phyloP scores from a whole-genome alignment of 31 red algal species.

The Bonnemaisonia californica region DNA sequence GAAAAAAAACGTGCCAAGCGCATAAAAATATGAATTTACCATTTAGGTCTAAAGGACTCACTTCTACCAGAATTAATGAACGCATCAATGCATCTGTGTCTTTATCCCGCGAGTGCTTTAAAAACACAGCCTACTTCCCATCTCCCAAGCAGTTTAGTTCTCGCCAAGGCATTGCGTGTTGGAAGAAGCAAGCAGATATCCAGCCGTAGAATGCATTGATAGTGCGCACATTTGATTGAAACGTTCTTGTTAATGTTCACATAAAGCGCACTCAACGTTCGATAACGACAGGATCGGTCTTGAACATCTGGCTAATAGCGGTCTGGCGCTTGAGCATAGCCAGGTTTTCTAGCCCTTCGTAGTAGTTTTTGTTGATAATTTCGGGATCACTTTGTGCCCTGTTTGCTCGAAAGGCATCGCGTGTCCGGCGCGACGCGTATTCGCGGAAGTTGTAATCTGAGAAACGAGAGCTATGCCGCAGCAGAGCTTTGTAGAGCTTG shows the following conservation, averaged over 20 bases:
- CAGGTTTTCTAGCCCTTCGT: constrained; percentile 49
- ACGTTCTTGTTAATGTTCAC: background rate
- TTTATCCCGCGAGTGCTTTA: no score
- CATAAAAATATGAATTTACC: no score
- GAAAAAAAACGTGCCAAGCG: no score
- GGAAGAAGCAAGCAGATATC: no score
- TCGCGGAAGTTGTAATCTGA: constrained; percentile 89
- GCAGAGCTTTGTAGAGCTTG: constrained; percentile 62
- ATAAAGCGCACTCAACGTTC: background rate
- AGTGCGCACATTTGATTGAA: background rate
- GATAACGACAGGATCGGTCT: constrained; percentile 62
- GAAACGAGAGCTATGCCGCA: constrained; percentile 53
- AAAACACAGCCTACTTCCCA: no score
- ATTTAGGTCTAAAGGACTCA: no score
- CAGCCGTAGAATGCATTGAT: no score
- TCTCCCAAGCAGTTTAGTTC: no score
- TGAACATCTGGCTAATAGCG: constrained; percentile 76
- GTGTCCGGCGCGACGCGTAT: constrained; percentile 66
- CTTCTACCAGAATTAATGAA: no score
- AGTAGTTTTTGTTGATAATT: constrained; percentile 32
- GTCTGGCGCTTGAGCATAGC: constrained; percentile 58
- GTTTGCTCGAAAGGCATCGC: constrained; percentile 64
- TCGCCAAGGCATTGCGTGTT: no score
- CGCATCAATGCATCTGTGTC: no score
- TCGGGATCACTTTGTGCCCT: constrained; percentile 43